A percentile compares a stretch with the other conserved stretches of the same genome.
These are phyloP conservation scores for Nissolia schottii DNA, from an alignment of 306 rosid genomes.

Conservation along the genomic window DNA sequence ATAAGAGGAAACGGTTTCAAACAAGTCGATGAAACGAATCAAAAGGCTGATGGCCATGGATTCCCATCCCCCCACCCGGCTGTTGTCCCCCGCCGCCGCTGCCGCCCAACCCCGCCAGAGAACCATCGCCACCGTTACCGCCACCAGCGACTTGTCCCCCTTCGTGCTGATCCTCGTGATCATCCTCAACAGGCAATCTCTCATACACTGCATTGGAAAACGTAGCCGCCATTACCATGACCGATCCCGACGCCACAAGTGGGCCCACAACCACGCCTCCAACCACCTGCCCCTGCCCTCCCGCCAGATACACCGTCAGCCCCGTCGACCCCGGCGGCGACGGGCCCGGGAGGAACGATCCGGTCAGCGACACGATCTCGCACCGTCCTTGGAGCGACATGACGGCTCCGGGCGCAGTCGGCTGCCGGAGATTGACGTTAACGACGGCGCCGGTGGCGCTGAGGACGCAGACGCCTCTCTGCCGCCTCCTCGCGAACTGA, in stretches of 20 bases:
- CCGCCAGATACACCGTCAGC: conserved; percentile 53
- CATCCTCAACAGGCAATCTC: conserved; percentile 49
- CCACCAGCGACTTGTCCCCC: background rate
- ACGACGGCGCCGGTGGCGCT: conserved; percentile 60
- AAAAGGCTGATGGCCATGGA: no score
- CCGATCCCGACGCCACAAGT: conserved; percentile 54
- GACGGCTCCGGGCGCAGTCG: conserved; percentile 41
- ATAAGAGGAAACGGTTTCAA: no score
- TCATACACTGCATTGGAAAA: conserved; percentile 68
- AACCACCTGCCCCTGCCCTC: conserved; percentile 63
- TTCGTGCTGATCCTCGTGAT: conserved; percentile 33
- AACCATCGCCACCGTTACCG: conserved; percentile 11
- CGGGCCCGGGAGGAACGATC: conserved; percentile 53
- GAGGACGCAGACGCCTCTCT: conserved; percentile 65
- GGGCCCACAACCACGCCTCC: conserved; percentile 75
- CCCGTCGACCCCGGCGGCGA: conserved; percentile 52
- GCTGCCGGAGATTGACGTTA: conserved; percentile 59
- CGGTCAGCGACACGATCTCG: conserved; percentile 54
- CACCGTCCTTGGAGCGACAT: conserved; percentile 61
- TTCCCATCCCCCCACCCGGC: conserved; percentile 14
- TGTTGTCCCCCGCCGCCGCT: background rate
- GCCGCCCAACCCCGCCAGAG: background rate
- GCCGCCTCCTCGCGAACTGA: conserved; percentile 50
- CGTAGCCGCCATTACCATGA: conserved; percentile 63
- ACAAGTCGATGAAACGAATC: no score